A percentile compares a stretch with the other conserved stretches of the same genome.
These are phyloP conservation scores for Kentomonas sorsogonicus DNA, from an alignment of 208 protist species.

Conservation along the genomic window DNA sequence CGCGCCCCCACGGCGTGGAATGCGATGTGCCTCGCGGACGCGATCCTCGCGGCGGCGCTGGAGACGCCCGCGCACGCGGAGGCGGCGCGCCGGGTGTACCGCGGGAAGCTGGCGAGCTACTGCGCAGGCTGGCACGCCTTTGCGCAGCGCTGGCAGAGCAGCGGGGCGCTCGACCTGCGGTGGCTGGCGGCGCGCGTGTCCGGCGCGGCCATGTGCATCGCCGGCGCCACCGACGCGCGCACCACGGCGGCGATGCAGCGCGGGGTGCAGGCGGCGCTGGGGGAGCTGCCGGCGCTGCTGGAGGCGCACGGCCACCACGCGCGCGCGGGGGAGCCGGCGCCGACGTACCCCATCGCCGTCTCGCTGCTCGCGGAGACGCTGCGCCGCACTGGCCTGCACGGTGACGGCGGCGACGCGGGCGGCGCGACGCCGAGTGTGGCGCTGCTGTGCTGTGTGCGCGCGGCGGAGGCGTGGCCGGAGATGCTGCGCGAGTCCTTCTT, in stretches of 20 bases:
- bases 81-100: too few relatives aligned
- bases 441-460: too few relatives aligned
- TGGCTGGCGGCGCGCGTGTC: conserved; percentile 31
- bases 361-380: conserved; percentile 43
- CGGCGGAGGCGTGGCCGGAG: too few relatives aligned
- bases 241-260: conserved; percentile 19
- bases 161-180: conserved; percentile 20
- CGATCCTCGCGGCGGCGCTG: too few relatives aligned
- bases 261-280: conserved; percentile 12
- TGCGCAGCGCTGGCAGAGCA: conserved; percentile 7
- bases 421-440: too few relatives aligned
- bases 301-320: conserved; percentile 20
- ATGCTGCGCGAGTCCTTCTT: too few relatives aligned
- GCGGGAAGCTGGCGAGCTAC: too few relatives aligned
- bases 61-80: too few relatives aligned
- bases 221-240: conserved; percentile 22
- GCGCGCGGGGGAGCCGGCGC: conserved; percentile 3
- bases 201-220: conserved; percentile 15
- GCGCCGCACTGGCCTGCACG: conserved; percentile 23
- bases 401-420: too few relatives aligned
- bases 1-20: too few relatives aligned
- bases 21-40: too few relatives aligned
- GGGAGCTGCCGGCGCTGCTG: conserved; percentile 21
- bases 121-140: conserved; percentile 10
- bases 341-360: conserved; percentile 46